These are phyloP conservation scores for Pyronema domesticum DNA, from an alignment of 495 filamentous ascomycete species.

Conservation along the genomic window DNA sequence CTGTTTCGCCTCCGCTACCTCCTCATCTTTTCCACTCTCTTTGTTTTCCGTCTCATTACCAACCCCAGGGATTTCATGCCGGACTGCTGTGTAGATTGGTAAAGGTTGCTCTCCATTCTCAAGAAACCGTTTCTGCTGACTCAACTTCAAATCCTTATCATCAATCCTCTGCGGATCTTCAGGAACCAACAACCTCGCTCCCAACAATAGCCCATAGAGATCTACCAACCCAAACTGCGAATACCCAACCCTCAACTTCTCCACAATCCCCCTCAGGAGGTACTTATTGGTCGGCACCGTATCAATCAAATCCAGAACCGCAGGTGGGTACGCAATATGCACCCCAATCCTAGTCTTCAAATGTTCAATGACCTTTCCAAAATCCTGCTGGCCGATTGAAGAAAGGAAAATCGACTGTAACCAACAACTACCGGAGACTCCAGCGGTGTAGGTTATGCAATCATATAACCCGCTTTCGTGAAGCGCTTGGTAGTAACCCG, in stretches of 20 bases:
- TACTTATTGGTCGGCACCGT: constrained; percentile 82
- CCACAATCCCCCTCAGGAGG: constrained; percentile 69
- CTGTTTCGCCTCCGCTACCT: constrained; percentile 44
- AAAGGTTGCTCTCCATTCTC: constrained; percentile 62
- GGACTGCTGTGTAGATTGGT: constrained; percentile 85
- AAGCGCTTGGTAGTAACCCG: constrained; percentile 63
- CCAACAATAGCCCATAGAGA: constrained; percentile 71
- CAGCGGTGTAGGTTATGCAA: constrained; percentile 83
- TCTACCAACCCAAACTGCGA: constrained; percentile 84
- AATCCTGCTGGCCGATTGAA: constrained; percentile 46
- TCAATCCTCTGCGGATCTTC: constrained; percentile 62
- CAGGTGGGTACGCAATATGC: constrained; percentile 83
- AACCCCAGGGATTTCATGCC: constrained; percentile 82
- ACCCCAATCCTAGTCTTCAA: constrained; percentile 66
- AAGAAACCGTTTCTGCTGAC: constrained; percentile 57
- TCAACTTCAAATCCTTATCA: constrained; percentile 68
- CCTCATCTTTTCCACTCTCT: constrained; percentile 29
- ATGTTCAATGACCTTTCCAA: constrained; percentile 56
- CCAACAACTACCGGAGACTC: constrained; percentile 93
- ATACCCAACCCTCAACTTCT: constrained; percentile 70
- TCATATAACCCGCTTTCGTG: constrained; percentile 77
- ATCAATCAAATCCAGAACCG: constrained; percentile 55
- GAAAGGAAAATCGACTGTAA: constrained; percentile 78
- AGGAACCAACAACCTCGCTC: constrained; percentile 67
- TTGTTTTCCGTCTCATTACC: constrained; percentile 28